Percentiles rank a stretch among this genome's conserved stretches.
These are phyloP conservation scores for Lathyrus tuberosus DNA, from an alignment of 306 rosid species.

Conservation along the genomic window DNA sequence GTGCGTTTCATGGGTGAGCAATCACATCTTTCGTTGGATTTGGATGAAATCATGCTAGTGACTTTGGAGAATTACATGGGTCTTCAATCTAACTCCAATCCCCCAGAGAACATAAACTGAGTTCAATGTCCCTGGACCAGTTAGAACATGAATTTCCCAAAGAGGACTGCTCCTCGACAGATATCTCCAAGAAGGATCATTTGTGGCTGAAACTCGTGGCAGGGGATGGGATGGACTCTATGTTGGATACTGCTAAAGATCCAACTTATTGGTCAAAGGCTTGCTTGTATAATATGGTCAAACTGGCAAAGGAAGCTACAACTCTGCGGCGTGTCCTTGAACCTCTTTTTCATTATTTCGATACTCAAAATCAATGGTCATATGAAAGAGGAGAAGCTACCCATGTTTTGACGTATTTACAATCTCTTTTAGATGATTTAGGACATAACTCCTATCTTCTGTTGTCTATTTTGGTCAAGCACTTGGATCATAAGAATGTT, in stretches of 20 bases:
- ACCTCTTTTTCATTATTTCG: slow-evolving; percentile 85
- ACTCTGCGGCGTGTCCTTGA: slow-evolving; percentile 84
- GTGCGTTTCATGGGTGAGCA: slow-evolving; percentile 96
- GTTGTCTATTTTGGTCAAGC: slow-evolving; percentile 85
- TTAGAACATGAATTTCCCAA: slow-evolving; percentile 50
- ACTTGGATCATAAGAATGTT: slow-evolving; percentile 94
- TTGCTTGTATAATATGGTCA: slow-evolving; percentile 81
- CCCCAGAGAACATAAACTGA: slow-evolving; percentile 47
- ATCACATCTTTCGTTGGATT: slow-evolving; percentile 85
- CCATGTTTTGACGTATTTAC: slow-evolving; percentile 68
- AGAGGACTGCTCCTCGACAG: slow-evolving; percentile 47
- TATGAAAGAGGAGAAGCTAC: slow-evolving; percentile 72
- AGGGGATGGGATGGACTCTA: slow-evolving; percentile 52
- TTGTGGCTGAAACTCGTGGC: slow-evolving; percentile 42
- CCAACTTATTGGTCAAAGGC: slow-evolving; percentile 90
- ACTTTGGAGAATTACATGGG: slow-evolving; percentile 77
- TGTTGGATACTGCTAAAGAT: slow-evolving; percentile 55
- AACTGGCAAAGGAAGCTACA: slow-evolving; percentile 80
- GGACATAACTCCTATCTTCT: slow-evolving; percentile 81
- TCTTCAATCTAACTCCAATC: slow-evolving; percentile 45
- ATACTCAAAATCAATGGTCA: slow-evolving; percentile 79
- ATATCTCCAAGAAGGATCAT: slow-evolving; percentile 51
- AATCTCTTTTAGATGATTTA: slow-evolving; percentile 78
- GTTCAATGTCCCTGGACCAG: slow-evolving; percentile 51
- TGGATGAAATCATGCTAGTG: slow-evolving; percentile 75